These are phyloP conservation scores for Tilletiaria anomala DNA, from an alignment of 1,284 basidiomycete species.

Conservation along the genomic window DNA sequence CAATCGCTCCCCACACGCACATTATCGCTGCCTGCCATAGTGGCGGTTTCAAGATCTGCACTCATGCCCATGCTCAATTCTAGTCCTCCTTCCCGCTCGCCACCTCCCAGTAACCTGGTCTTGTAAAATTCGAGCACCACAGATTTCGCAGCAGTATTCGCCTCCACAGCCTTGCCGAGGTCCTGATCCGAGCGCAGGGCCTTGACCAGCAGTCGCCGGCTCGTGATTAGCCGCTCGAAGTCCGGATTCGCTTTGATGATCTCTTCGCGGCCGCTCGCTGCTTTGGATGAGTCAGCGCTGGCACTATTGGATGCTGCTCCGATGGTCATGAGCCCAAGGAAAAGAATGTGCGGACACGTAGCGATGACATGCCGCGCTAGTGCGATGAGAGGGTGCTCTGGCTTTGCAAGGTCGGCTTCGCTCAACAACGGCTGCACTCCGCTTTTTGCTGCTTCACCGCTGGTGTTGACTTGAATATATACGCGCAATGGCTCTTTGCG, in stretches of 20 bases:
- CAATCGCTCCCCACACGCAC: constrained; percentile 85
- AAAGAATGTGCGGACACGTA: constrained; percentile 57
- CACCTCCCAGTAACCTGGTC: no score
- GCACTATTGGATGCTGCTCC: constrained; percentile 48
- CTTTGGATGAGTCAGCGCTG: constrained; percentile 34
- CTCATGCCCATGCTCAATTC: constrained; percentile 97
- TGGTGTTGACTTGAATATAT: constrained; percentile 87
- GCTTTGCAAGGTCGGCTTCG: constrained; percentile 14
- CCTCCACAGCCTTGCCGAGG: constrained; percentile 5
- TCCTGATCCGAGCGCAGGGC: constrained; percentile 19
- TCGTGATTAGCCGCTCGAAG: constrained; percentile 57
- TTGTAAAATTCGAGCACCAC: constrained; percentile 44
- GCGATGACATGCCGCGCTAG: constrained; percentile 60
- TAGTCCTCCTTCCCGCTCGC: constrained; percentile 47
- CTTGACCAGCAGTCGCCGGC: constrained; percentile 50
- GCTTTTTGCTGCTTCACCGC: constrained; percentile 74
- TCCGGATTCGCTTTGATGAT: constrained; percentile 59
- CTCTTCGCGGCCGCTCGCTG: constrained; percentile 50
- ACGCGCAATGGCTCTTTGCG: constrained; percentile 52
- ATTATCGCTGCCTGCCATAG: constrained; percentile 67
- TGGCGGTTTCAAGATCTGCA: constrained; percentile 75
- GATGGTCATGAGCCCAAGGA: constrained; percentile 92
- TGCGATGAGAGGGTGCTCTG: constrained; percentile 47
- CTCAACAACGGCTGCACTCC: constrained; percentile 55
- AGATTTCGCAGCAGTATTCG: constrained; percentile 19